A percentile compares a stretch with the other conserved stretches of the same genome.
Conservation (phyloP, 495 filamentous ascomycete species). For the Annulohypoxylon maeteangense region DNA sequence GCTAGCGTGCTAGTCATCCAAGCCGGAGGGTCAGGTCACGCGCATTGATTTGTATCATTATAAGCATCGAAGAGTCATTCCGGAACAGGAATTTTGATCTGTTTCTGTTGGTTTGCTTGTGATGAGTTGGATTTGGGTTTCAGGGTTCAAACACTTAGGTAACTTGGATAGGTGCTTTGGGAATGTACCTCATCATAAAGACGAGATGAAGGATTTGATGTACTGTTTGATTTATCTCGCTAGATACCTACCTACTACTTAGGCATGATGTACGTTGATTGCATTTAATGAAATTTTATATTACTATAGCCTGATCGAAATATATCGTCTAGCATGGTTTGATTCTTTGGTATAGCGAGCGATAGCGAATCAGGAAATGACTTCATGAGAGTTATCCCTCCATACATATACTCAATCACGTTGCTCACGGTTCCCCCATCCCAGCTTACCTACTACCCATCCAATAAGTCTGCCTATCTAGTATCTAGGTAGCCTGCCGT, state of each 20-base stretch:
- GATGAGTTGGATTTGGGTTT: neutral
- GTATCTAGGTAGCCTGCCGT: no score
- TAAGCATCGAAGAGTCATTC: neutral
- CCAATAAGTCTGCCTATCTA: neutral
- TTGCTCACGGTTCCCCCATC: neutral
- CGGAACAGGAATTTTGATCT: neutral
- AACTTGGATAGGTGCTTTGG: neutral
- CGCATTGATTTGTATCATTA: slow-evolving; percentile 1
- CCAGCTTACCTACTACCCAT: neutral
- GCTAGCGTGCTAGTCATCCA: slow-evolving; percentile 85
- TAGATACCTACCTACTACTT: neutral
- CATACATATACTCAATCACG: neutral
- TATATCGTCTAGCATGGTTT: neutral
- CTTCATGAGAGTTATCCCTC: neutral
- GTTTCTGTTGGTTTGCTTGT: neutral
- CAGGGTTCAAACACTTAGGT: neutral
- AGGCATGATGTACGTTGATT: neutral
- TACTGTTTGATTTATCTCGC: neutral
- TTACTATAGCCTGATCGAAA: no score
- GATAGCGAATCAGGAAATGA: neutral
- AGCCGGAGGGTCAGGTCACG: slow-evolving; percentile 44
- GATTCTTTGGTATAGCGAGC: neutral
- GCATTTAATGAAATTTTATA: slow-evolving; percentile 11
- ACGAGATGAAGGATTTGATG: slow-evolving; percentile 19
- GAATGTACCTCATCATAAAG: slow-evolving; percentile 1